phyloP scores from a whole-genome alignment of 2,329 filamentous ascomycete species.

The Alternaria ventricosa region DNA sequence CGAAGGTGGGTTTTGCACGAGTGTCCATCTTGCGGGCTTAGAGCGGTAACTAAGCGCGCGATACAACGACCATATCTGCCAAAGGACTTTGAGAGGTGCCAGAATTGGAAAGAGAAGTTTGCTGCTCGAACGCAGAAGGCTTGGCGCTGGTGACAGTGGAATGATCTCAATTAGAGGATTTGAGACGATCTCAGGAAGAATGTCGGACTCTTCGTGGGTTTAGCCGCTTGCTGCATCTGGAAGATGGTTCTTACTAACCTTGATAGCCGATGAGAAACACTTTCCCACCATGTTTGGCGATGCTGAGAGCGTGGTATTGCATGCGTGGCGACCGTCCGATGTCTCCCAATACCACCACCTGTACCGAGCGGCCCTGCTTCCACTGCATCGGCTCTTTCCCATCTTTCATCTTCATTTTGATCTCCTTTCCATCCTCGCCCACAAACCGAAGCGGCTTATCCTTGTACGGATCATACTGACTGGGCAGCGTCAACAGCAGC shows the following conservation, averaged over 20 bases:
- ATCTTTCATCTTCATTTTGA: slow-evolving; percentile 27
- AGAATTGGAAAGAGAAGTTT: slow-evolving; percentile 77
- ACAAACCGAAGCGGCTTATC: slow-evolving; percentile 32
- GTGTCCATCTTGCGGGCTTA: slow-evolving; percentile 79
- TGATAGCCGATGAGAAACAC: slow-evolving; percentile 90
- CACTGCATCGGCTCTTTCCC: slow-evolving; percentile 27
- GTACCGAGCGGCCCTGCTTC: slow-evolving; percentile 62
- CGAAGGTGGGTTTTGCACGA: slow-evolving; percentile 92
- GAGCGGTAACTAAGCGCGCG: slow-evolving; percentile 75
- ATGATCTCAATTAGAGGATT: slow-evolving; percentile 74
- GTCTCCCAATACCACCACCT: slow-evolving; percentile 91
- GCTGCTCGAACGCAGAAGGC: slow-evolving; percentile 69
- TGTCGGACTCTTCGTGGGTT: slow-evolving; percentile 69
- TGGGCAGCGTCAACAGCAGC: slow-evolving; percentile 60
- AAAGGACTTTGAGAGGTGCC: slow-evolving; percentile 84
- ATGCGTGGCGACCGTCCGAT: slow-evolving; percentile 96
- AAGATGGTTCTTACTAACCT: too few relatives aligned
- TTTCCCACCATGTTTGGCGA: slow-evolving; percentile 78
- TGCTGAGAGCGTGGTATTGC: slow-evolving; percentile 96
- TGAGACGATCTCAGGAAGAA: slow-evolving; percentile 76
- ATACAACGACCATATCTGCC: slow-evolving; percentile 78
- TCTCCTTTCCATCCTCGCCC: slow-evolving; percentile 33
- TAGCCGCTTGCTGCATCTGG: too few relatives aligned
- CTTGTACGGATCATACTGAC: slow-evolving; percentile 56
- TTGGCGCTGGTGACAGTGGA: slow-evolving; percentile 72